Evolutionary conservation across 208 protist species (phyloP).

Genomic region (Acanthamoeba rhysodes): DNA sequence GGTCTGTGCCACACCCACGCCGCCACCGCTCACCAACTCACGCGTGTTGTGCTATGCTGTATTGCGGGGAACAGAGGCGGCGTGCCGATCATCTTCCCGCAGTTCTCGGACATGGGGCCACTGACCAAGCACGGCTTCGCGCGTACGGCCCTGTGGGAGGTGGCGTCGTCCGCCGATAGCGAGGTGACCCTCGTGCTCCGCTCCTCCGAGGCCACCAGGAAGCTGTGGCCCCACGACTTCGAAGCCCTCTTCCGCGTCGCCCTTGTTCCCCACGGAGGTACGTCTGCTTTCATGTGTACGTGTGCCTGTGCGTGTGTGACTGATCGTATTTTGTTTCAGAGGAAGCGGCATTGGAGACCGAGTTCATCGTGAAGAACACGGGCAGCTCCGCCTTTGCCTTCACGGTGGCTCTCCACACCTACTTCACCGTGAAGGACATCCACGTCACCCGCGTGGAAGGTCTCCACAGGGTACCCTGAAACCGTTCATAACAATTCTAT

Average conservation of each 20-base stretch:
- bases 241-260: constrained; percentile 42
- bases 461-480: not conserved
- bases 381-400: constrained; percentile 4
- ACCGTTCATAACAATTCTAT: not conserved
- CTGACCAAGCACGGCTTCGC: constrained; percentile 75
- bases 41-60: not conserved
- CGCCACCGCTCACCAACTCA: not conserved
- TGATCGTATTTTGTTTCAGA: no score
- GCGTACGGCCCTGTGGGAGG: constrained; percentile 4
- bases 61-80: constrained; percentile 7
- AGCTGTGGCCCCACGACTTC: constrained; percentile 66
- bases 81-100: constrained; percentile 68
- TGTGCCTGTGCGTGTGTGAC: not conserved
- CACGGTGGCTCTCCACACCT: constrained; percentile 69
- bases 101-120: constrained; percentile 63
- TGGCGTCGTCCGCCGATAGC: not conserved
- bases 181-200: constrained; percentile 39
- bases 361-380: constrained; percentile 46
- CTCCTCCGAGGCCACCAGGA: constrained; percentile 31
- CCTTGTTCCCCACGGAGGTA: not conserved
- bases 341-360: not conserved
- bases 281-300: not conserved
- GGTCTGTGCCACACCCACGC: not conserved
- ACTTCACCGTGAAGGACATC: constrained; percentile 65
- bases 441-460: constrained; percentile 20